phyloP scores from a whole-genome alignment of 805 yeast genomes.

The Yarrowia osloensis region DNA sequence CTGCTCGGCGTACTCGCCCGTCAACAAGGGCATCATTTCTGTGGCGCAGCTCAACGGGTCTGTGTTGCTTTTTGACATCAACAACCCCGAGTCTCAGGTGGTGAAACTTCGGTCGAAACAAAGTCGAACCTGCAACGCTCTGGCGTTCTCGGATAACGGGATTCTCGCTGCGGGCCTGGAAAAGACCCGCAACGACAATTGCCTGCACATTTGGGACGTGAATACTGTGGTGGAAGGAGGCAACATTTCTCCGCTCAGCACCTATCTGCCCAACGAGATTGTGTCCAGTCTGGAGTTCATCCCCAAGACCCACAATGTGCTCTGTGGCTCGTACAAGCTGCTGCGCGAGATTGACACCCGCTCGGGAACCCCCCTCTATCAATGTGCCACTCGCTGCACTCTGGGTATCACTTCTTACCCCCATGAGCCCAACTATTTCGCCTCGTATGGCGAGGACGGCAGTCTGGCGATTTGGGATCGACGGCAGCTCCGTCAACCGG shows the following conservation, averaged over 20 bases:
- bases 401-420: conserved; percentile 70
- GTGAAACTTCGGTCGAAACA: conserved; percentile 60
- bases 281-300: conserved; percentile 68
- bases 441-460: conserved; percentile 81
- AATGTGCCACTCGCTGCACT: conserved; percentile 73
- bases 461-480: conserved; percentile 65
- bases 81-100: conserved; percentile 40
- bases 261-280: conserved; percentile 69
- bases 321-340: conserved; percentile 76
- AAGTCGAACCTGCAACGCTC: conserved; percentile 70
- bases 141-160: conserved; percentile 66
- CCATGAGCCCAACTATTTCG: conserved; percentile 63
- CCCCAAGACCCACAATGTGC: conserved; percentile 50
- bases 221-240: conserved; percentile 44
- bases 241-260: conserved; percentile 33
- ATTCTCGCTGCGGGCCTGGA: conserved; percentile 78
- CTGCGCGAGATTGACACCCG: conserved; percentile 78
- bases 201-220: conserved; percentile 79
- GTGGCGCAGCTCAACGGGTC: conserved; percentile 76
- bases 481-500: conserved; percentile 37
- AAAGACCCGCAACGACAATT: conserved; percentile 71
- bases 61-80: conserved; percentile 63
- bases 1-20: conserved; percentile 62
- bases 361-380: conserved; percentile 53
- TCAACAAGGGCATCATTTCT: conserved; percentile 51